These are phyloP conservation scores for Colletotrichum godetiae DNA, from an alignment of 2,329 filamentous ascomycete genomes.

Conservation along the genomic window DNA sequence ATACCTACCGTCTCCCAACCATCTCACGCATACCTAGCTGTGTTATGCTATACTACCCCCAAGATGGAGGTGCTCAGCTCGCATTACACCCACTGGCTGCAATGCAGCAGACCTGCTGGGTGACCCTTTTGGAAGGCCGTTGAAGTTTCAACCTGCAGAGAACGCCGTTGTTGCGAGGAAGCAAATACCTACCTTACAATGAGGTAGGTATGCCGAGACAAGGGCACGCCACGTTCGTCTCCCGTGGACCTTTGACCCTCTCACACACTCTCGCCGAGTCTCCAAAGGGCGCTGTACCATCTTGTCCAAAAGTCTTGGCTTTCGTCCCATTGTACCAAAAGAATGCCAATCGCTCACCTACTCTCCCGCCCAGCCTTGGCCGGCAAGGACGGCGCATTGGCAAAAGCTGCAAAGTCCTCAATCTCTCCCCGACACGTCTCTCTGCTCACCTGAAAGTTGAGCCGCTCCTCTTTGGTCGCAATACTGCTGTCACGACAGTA, in stretches of 20 bases:
- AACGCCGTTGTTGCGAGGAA: background rate
- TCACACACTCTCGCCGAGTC: background rate
- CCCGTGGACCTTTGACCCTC: background rate
- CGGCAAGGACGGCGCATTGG: slow-evolving; percentile 35
- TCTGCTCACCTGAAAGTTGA: slow-evolving; percentile 1
- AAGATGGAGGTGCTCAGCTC: background rate
- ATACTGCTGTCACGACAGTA: background rate
- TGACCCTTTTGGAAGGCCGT: background rate
- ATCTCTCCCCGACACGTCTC: slow-evolving; percentile 1
- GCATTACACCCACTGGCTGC: background rate
- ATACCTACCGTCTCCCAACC: background rate
- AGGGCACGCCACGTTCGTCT: background rate
- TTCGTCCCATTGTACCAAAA: slow-evolving; percentile 23
- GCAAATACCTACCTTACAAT: background rate
- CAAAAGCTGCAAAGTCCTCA: background rate
- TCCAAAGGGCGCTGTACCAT: background rate
- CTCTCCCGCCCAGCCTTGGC: slow-evolving; percentile 33
- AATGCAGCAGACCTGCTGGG: background rate
- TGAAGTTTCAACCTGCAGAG: background rate
- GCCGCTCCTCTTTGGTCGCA: background rate
- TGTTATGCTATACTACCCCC: background rate
- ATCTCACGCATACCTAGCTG: background rate
- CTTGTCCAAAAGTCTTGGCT: slow-evolving; percentile 24
- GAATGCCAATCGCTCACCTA: slow-evolving; percentile 21
- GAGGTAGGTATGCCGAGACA: background rate